These are phyloP conservation scores for Ophiostoma himal-ulmi DNA, from an alignment of 2,329 filamentous ascomycete species.

Conservation along the genomic window DNA sequence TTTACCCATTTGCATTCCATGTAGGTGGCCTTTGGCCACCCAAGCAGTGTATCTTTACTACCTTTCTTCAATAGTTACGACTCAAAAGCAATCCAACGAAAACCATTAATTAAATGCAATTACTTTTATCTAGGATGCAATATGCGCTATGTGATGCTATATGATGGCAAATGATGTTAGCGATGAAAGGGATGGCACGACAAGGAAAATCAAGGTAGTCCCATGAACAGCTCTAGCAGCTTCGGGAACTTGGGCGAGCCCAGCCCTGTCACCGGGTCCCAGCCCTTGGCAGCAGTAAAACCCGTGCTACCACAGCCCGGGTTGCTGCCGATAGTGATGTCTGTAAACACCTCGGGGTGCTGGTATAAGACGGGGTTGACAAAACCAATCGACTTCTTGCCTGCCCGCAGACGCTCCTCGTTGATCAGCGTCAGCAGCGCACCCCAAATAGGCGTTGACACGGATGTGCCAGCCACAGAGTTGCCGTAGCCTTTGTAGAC, in stretches of 20 bases:
- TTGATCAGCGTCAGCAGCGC: constrained; percentile 57
- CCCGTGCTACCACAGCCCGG: constrained; percentile 28
- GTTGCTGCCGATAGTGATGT: constrained; percentile 31
- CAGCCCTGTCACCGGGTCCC: constrained; percentile 28
- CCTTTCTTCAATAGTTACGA: neutral
- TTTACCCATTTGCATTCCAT: constrained; percentile 7
- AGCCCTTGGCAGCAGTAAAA: constrained; percentile 15
- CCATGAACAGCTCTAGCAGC: constrained; percentile 15
- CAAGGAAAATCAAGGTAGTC: neutral
- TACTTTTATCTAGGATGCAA: constrained; percentile 4
- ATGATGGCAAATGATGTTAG: neutral
- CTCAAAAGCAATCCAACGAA: neutral
- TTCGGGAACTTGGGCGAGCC: constrained; percentile 16
- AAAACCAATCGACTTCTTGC: constrained; percentile 38
- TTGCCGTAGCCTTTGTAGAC: constrained; percentile 32
- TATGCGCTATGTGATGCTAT: neutral
- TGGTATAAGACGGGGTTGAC: constrained; percentile 33
- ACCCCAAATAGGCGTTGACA: constrained; percentile 53
- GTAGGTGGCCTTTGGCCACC: neutral
- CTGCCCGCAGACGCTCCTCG: constrained; percentile 49
- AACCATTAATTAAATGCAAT: neutral
- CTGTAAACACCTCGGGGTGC: constrained; percentile 32
- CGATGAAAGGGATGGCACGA: neutral
- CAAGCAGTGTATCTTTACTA: neutral
- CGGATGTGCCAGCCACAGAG: constrained; percentile 44